Evolutionary conservation across 2,329 filamentous ascomycete species (phyloP), one percentile per base, ranked within the genome.

Genomic region (Diaporthe aspalathi): DNA sequence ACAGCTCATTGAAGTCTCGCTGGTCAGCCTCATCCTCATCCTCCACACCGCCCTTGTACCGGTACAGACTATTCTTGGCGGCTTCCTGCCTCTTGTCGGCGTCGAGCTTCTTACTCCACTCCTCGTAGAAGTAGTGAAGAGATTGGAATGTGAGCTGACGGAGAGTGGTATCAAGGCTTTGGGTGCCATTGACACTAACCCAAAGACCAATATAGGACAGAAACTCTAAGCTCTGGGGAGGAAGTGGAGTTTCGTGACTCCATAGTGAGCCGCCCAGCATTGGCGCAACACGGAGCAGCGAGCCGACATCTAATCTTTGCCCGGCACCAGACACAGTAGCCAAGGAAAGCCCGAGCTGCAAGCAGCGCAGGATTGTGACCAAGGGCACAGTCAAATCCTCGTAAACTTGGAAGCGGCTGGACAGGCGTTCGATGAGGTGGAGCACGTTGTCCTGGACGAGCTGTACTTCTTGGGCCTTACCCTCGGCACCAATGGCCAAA

Each of bases 361-460:
- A 83, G 75, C 93, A 93, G 71, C 92, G 90, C 53, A 98, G 84
- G 74, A 98, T 92, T 67, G 92, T 93, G 54, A 94, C 86, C 14
- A 94, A 87, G 5, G 94, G 95, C 54, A 89, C 86, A 0, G 92
- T 93, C 75, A 98, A 89, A 78, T 99, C 96, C 73, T 94, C 93
- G 77, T 98, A 98, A 17, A 90, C 90, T 49, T 90, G 88, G 78
- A 94, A 97, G 45, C 90, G 87, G 38, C 88, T 85, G 1, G 86
- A 87, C 9, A 99, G 86, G 54, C 95, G 89, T 68, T 87, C 84
- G 63, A 93, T 89, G 49, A 97, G 89, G 73, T 93, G 90, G 8
- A 84, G 82, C n/a, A 96, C 83, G 68, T 88, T 89, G 72, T 86
- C 83, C 68, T 84, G 84, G 20, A 90, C 80, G 2, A 90, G 82